Evolutionary conservation across 2,329 filamentous ascomycete genomes (phyloP), one percentile per base, ranked within the genome.

Genomic region (Trichocomaceae sp.): DNA sequence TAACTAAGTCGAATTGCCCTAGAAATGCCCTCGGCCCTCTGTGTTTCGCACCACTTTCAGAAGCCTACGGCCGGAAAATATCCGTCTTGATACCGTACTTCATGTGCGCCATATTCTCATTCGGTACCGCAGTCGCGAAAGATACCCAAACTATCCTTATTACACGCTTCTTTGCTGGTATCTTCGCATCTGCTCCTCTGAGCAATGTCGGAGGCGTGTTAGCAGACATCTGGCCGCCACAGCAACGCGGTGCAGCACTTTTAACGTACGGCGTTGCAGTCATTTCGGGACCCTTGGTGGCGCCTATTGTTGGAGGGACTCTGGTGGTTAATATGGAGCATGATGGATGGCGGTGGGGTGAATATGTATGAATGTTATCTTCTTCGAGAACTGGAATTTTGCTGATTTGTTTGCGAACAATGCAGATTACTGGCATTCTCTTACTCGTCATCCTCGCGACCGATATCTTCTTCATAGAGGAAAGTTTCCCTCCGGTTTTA

Each of bases 401-500:
- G 6, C 48, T 50, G 12, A 50, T n/a, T 29, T 41, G 4, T 19
- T 50, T 26, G 23, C n/a, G n/a, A n/a, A n/a, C 17, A 20, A 3
- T 42, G 5, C 12, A 50, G 48, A 15, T 50, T 12, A 42, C 48
- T 12, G 48, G 48, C 22, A 50, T 50, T 22, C 22, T 50, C 7
- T 31, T 50, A 22, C 22, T 42, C 10, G 48, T 44, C 22, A 42
- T 50, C 12, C 23, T 50, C 5, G 22, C 22, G 12, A 37, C 48
- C 10, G 48, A 42, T 17, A 19, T 42, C 9, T 20, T 50, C 1
- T 50, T 15, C 7, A n/a, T 50, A 3, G 48, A 50, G 9, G 48
- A 50, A 6, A 50, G 48, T 10, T 50, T 31, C 37, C 48, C 72
- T 1, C 83, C 83, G 0, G 73, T 84, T 3, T 75, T 86, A 17